Conservation (phyloP, 2,329 filamentous ascomycete genomes). For the Neurospora sp. region DNA sequence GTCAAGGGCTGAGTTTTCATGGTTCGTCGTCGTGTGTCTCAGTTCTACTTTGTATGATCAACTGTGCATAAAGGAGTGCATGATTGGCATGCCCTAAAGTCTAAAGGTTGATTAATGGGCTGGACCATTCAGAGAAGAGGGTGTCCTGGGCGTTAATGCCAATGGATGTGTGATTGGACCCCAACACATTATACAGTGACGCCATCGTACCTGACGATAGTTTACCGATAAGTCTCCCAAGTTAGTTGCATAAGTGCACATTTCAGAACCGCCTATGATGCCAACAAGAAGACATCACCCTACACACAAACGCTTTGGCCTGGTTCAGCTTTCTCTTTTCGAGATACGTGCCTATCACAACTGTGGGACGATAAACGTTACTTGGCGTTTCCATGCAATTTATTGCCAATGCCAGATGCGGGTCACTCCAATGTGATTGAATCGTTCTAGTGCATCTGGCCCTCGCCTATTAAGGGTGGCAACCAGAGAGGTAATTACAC, state of each 20-base stretch:
- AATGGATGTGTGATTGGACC: neutral
- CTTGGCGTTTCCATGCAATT: neutral
- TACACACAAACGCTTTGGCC: neutral
- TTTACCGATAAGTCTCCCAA: neutral
- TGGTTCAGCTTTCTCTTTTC: neutral
- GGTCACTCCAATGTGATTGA: neutral
- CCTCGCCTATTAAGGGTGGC: neutral
- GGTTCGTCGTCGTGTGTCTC: neutral
- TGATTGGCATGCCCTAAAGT: neutral
- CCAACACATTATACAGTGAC: neutral
- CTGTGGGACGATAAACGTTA: neutral
- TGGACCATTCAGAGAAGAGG: neutral
- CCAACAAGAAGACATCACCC: neutral
- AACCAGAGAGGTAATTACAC: neutral
- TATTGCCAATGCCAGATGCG: neutral
- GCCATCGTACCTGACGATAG: neutral
- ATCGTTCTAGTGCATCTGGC: neutral
- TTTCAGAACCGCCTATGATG: neutral
- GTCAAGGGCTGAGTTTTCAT: neutral
- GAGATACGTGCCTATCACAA: neutral
- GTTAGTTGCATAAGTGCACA: neutral
- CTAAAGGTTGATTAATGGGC: neutral
- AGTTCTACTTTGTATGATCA: neutral
- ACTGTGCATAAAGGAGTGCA: neutral
- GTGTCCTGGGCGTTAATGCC: neutral